phyloP scores from a whole-genome alignment of 2,329 filamentous ascomycete species.

The Hymenoscyphus fraxineus region DNA sequence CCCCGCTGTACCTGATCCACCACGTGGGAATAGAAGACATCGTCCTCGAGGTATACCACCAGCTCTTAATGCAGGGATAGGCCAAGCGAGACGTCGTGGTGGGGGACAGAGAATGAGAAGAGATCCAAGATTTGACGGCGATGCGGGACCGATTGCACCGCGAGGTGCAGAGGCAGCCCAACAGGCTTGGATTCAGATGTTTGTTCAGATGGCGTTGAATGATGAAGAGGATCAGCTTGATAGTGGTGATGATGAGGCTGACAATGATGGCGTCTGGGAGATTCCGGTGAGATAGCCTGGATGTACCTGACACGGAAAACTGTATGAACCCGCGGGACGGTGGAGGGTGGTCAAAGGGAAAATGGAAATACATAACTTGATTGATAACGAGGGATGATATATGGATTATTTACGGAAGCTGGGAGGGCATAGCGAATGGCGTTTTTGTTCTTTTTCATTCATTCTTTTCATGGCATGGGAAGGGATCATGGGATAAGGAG shows the following conservation, averaged over 20 bases:
- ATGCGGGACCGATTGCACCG: slow-evolving; percentile 9
- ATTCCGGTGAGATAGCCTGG: slow-evolving; percentile 32
- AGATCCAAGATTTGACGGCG: slow-evolving; percentile 16
- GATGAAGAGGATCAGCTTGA: slow-evolving; percentile 35
- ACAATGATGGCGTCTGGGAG: slow-evolving; percentile 45
- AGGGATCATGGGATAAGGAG: background rate
- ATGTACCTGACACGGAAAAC: background rate
- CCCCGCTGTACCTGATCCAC: slow-evolving; percentile 24
- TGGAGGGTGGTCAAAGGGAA: background rate
- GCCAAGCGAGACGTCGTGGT: slow-evolving; percentile 6
- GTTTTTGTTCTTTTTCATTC: slow-evolving; percentile 29
- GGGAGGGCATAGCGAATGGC: slow-evolving; percentile 7
- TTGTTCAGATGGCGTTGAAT: slow-evolving; percentile 35
- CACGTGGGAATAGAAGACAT: slow-evolving; percentile 13
- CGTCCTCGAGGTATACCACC: slow-evolving; percentile 4
- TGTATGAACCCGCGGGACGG: background rate
- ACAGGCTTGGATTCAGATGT: slow-evolving; percentile 34
- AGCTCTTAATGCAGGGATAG: slow-evolving; percentile 10
- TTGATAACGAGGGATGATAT: background rate
- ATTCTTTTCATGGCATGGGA: background rate
- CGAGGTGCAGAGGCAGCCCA: slow-evolving; percentile 23
- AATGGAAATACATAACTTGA: background rate
- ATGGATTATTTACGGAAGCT: background rate
- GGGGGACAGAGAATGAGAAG: slow-evolving; percentile 4
- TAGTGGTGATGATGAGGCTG: slow-evolving; percentile 39